Base-by-base conservation (phyloP, 2,329 filamentous ascomycete genomes). In the Calonectria ilicicola region DNA sequence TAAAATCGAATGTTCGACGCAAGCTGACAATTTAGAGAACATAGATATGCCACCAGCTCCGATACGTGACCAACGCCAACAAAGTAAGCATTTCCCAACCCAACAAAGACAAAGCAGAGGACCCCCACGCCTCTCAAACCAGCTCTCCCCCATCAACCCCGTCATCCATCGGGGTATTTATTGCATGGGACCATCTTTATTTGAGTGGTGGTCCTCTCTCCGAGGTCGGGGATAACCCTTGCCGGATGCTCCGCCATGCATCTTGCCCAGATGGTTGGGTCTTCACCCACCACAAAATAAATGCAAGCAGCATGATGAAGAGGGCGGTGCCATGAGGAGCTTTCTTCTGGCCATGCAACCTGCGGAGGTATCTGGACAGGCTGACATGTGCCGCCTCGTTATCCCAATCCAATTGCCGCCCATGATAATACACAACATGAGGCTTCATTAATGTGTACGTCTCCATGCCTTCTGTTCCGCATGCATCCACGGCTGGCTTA, bases 371-470 rank as follows among this genome's bases (percentile, higher is more conserved):
- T 12, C 76, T 69, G 2, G 72, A n/a, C 9, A 82, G 64, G 21
- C 72, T 75, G 2, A 76, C 51, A 23, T 78, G 75, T 9, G 38
- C 53, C 19, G 66, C 64, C 2, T 64, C 32, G 53, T 83, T 81
- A 4, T 79, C 78, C 3, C 29, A 32, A 19, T 80, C 75, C 12
- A 76, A 26, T 6, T 69, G 23, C 2, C 74, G 67, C 12, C 82
- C 82, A 14, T 76, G 64, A 23, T 84, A 83, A 64, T 79, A 83
- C 15, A 81, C 76, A 15, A 79, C 81, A 14, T 80, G 79, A 9
- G 81, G 72, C 4, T 78, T 69, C 71, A 79, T 73, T 26, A 82
- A 69, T 3, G 42, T 79, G 51, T 77, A 79, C 8, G 72, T 73
- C 12, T 53, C 69, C 14, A 73, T 73, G 14, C 80, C 77, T 12